Evolutionary conservation across 2,329 filamentous ascomycete genomes (phyloP), one percentile per base, ranked within the genome.

Genomic region (Sporothrix humicola): DNA sequence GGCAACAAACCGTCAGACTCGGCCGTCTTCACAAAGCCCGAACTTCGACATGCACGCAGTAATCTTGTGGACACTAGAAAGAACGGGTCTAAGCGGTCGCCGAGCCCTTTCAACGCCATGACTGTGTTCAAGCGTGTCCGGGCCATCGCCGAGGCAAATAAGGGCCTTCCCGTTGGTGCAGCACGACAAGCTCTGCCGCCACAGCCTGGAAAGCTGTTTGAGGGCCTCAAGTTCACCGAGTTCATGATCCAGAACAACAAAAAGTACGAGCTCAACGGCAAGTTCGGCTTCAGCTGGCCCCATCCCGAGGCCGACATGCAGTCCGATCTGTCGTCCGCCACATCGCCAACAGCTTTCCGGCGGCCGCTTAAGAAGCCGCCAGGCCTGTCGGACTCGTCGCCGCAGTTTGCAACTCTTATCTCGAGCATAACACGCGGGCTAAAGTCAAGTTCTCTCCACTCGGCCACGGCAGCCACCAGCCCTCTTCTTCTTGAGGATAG

Each of bases 81-180:
- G 1, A 66, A 75, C 12, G 73, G 80, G 46, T 77, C 82, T 17
- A 90, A 90, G 77, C 81, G 88, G 73, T 84, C 86, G 15, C 82
- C 84, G 1, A 90, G 88, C 75, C 88, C 88, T 0, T 89, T 90
- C 75, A 86, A 87, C 66, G 84, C 87, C 2, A 83, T 88, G 74
- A 87, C 86, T 0, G 87, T 90, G 1, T 90, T 87, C 78, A 90
- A 90, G 78, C 84, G 87, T 56, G 84, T 90, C 10, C 82, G 83
- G 46, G 86, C 87, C 1, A 65, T 72, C 2, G 54, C 31, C 0
- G 74, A 73, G 9, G 65, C 68, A 15, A 73, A 72, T 26, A 44
- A 50, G 12, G 66, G 44, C 15, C 59, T 46, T 42, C 46, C 59
- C 5, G 2, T 70, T 37, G 56, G n/a, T 1, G 3, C 59, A 6